Percentiles rank a stretch among this genome's conserved stretches.
phyloP scores from a whole-genome alignment of 169 alveolate genomes.

The Cryptosporidium parvum region DNA sequence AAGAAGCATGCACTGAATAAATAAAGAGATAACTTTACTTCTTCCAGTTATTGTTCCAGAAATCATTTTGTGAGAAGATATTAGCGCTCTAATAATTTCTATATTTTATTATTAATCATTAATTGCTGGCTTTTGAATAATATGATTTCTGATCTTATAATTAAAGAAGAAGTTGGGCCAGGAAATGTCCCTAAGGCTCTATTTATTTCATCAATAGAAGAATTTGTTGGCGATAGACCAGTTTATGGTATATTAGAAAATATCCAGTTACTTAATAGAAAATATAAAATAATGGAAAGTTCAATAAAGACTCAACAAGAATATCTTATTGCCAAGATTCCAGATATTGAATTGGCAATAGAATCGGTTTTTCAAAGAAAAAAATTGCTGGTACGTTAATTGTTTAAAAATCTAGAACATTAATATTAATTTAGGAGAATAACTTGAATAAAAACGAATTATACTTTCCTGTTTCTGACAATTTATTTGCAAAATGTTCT shows the following conservation, averaged over 20 bases:
- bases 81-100: background rate
- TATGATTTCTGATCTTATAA: conserved; percentile 64
- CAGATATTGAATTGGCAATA: conserved; percentile 69
- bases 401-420: background rate
- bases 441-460: background rate
- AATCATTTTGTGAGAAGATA: background rate
- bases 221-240: conserved; percentile 48
- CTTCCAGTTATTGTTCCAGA: background rate
- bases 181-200: conserved; percentile 67
- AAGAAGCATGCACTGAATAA: conserved; percentile 43
- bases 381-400: conserved; percentile 55
- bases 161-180: conserved; percentile 54
- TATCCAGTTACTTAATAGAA: conserved; percentile 59
- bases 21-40: conserved; percentile 23
- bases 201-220: conserved; percentile 65
- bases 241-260: conserved; percentile 34
- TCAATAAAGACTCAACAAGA: conserved; percentile 70
- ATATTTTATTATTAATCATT: background rate
- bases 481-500: conserved; percentile 86
- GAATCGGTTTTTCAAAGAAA: conserved; percentile 49
- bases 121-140: too few species aligned
- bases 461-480: conserved; percentile 84
- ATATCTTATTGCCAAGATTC: conserved; percentile 39
- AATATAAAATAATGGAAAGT: conserved; percentile 58
- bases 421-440: conserved; percentile 9